These are phyloP conservation scores for Tylopilus vinaceipallidus DNA, from an alignment of 768 basidiomycete genomes.

Conservation along the genomic window DNA sequence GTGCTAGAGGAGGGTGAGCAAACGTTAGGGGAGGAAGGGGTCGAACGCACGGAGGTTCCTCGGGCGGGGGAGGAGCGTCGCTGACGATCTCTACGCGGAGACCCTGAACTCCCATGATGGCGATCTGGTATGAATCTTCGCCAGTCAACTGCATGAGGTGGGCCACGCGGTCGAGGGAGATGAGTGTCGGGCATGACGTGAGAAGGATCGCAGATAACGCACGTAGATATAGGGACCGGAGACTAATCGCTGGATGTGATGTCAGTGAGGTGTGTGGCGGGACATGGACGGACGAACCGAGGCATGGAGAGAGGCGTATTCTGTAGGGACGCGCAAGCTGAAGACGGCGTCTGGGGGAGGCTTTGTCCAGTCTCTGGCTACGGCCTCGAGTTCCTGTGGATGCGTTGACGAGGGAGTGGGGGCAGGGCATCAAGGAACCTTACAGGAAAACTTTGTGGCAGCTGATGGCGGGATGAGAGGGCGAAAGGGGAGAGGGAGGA, in stretches of 20 bases:
- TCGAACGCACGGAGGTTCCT: conserved; percentile 68
- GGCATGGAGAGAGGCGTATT: conserved; percentile 81
- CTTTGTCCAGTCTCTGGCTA: conserved; percentile 83
- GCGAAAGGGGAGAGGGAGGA: conserved; percentile 2
- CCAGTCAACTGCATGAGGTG: conserved; percentile 58
- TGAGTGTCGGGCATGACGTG: conserved; percentile 9
- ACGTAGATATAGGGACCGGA: conserved; percentile 85
- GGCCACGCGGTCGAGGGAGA: conserved; percentile 20
- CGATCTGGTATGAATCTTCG: conserved; percentile 88
- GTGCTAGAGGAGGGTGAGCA: conserved; percentile 32
- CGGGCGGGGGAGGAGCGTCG: conserved; percentile 81
- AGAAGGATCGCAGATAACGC: conserved; percentile 28
- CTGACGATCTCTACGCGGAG: conserved; percentile 83
- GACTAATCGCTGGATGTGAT: conserved; percentile 59
- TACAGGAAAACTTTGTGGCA: conserved; percentile 67
- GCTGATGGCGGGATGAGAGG: conserved; percentile 37
- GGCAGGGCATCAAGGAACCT: conserved; percentile 23
- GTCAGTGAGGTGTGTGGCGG: conserved; percentile 21
- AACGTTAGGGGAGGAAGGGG: neutral
- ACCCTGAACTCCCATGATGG: conserved; percentile 78
- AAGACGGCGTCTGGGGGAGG: conserved; percentile 79
- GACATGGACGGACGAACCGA: conserved; percentile 50
- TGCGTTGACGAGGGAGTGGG: neutral
- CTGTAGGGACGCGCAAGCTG: conserved; percentile 79
- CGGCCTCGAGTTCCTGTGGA: conserved; percentile 70